Conservation (phyloP, 78 protist genomes). For the Dictyostelium citrinum region DNA sequence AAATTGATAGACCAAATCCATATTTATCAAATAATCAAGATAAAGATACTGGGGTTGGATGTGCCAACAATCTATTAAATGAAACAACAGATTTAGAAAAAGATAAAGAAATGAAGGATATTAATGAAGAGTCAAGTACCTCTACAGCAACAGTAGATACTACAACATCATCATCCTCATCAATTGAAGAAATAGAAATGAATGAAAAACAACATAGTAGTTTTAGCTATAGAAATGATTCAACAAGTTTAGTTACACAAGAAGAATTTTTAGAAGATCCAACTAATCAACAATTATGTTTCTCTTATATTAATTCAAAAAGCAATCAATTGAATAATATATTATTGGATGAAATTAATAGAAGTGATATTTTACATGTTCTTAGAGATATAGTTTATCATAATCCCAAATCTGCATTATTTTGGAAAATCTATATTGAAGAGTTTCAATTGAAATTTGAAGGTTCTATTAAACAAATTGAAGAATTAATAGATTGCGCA, state of each 20-base stretch:
- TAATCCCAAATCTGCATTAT: neutral
- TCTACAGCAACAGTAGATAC: neutral
- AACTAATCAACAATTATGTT: neutral
- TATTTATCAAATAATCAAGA: too few relatives aligned
- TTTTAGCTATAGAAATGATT: neutral
- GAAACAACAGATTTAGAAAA: neutral
- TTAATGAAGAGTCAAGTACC: neutral
- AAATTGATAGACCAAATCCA: neutral
- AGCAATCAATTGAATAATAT: neutral
- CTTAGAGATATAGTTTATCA: constrained; percentile 20
- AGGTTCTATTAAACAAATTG: constrained; percentile 23
- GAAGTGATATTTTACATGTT: neutral
- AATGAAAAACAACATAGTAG: neutral
- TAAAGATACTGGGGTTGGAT: too few relatives aligned
- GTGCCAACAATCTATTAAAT: too few relatives aligned
- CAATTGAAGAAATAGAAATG: neutral
- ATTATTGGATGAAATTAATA: neutral
- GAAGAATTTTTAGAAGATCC: constrained; percentile 9
- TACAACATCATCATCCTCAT: neutral
- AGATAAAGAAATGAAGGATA: neutral
- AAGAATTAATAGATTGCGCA: neutral
- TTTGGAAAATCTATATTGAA: constrained; percentile 64
- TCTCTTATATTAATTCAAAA: constrained; percentile 8
- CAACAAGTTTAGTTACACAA: neutral
- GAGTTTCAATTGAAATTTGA: constrained; percentile 16